Base-by-base conservation (phyloP, 1,284 basidiomycete species). In the Fistulinella cinereoalba region DNA sequence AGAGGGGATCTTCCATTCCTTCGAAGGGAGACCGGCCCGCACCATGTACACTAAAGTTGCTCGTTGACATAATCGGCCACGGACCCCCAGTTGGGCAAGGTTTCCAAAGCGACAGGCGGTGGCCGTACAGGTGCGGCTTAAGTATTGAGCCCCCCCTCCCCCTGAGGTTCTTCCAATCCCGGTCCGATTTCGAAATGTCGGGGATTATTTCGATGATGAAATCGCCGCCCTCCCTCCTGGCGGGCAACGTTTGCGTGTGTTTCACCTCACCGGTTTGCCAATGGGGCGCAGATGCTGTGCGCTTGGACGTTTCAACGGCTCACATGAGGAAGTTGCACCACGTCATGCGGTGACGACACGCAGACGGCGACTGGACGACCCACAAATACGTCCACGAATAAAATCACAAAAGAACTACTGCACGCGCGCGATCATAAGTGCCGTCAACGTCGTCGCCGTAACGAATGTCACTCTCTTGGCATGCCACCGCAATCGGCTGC, bases 21-120 rank as follows among this genome's bases (percentile, higher is more conserved):
- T 18, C 4, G 9, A 25, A 6, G 19, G 21, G 36, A 37, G 31
- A 3, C 11, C n/a, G n/a, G n/a, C n/a, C n/a, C n/a, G n/a, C 3
- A n/a, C 13, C 43, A 34, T 50, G 43, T 56, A 37, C 19, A 41
- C 28, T 45, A 45, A 22, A 45, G 27, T 28, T 27, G n/a, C 38
- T 47, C 36, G 22, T 46, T 46, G 38, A 50, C 40, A 37, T 41
- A 39, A 49, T 51, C 28, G 33, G 34, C 33, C 24, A 16, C 23
- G 41, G 41, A 43, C 29, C 29, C 34, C 31, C 13, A 28, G 13
- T 5, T 9, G n/a, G 15, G 10, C 51, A 41, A 38, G 37, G 41
- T 31, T 45, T 37, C 16, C 16, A 33, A 18, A 33, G 16, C 32
- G 23, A 19, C 8, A 4, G 44, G 16, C n/a, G 27, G 7, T 21